These are phyloP conservation scores for Panicum miliaceum DNA, from an alignment of 176 grass and related monocot genomes.

Conservation along the genomic window DNA sequence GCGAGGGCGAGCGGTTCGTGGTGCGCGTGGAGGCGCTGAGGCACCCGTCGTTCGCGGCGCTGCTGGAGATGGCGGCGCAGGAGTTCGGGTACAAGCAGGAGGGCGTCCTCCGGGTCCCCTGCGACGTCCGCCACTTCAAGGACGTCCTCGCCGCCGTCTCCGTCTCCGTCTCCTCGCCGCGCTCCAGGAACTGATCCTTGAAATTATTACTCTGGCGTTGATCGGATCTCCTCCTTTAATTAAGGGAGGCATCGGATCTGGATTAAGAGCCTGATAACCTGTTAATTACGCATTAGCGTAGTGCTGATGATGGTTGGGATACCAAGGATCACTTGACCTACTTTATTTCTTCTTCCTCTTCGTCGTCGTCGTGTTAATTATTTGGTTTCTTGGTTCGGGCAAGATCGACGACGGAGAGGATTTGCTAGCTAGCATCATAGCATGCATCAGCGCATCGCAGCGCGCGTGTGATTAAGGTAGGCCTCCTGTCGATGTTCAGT, in stretches of 20 bases:
- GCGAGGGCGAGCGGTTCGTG: constrained; percentile 57
- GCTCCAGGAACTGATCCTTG: not conserved
- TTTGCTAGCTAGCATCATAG: not conserved
- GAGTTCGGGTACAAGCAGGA: constrained; percentile 80
- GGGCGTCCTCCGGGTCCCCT: constrained; percentile 76
- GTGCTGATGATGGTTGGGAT: not conserved
- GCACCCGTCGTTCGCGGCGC: constrained; percentile 54
- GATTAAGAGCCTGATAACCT: not conserved
- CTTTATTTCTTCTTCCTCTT: not conserved
- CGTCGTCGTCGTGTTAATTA: not conserved
- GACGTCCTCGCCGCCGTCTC: constrained; percentile 41
- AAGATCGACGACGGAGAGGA: not conserved
- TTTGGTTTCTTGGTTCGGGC: not conserved
- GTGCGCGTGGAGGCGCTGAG: constrained; percentile 64
- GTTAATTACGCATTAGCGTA: constrained; percentile 9
- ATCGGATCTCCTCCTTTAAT: not conserved
- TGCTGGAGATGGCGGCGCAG: constrained; percentile 64
- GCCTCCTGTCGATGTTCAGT: not conserved
- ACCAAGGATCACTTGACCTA: not conserved
- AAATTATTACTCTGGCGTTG: not conserved
- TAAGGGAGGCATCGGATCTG: not conserved
- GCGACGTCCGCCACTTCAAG: constrained; percentile 52
- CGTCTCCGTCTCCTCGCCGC: constrained; percentile 27
- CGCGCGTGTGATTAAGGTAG: not conserved
- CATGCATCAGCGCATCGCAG: not conserved